These are phyloP conservation scores for Phallus indusiatus DNA, from an alignment of 768 basidiomycete species.

Conservation along the genomic window DNA sequence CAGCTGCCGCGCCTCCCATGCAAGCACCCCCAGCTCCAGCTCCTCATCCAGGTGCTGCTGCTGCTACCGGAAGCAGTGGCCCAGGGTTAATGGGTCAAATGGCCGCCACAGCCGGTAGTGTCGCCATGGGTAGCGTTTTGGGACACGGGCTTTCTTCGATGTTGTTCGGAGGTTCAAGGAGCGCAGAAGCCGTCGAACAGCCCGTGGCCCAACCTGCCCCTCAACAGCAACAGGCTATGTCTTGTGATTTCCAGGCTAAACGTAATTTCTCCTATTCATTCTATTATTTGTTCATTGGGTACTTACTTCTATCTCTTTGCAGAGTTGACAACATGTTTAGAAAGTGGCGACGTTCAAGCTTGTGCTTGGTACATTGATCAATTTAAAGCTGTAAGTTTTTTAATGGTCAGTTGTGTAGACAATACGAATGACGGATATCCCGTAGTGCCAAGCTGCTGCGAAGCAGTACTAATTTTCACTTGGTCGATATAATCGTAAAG, in stretches of 20 bases:
- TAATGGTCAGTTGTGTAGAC: not conserved
- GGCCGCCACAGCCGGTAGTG: constrained; percentile 86
- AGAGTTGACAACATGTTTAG: constrained; percentile 83
- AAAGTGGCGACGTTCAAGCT: constrained; percentile 67
- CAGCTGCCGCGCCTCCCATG: constrained; percentile 29
- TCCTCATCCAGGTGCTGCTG: constrained; percentile 21
- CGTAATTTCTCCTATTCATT: constrained; percentile 30
- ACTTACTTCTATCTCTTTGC: not conserved
- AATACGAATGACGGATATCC: not conserved
- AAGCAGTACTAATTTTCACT: constrained; percentile 34
- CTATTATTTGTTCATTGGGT: not conserved
- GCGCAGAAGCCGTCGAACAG: constrained; percentile 30
- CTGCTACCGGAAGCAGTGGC: constrained; percentile 31
- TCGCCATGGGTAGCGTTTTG: constrained; percentile 79
- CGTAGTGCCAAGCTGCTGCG: constrained; percentile 69
- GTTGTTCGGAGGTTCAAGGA: constrained; percentile 66
- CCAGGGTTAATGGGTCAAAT: constrained; percentile 77
- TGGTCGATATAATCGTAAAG: not conserved
- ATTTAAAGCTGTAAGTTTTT: constrained; percentile 65
- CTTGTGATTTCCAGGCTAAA: constrained; percentile 76
- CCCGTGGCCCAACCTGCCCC: constrained; percentile 39
- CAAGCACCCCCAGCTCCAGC: constrained; percentile 26
- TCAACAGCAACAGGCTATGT: constrained; percentile 32
- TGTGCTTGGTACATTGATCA: constrained; percentile 87
- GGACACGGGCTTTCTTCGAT: constrained; percentile 86